A percentile compares a stretch with the other conserved stretches of the same genome.
phyloP scores from a whole-genome alignment of 2,329 filamentous ascomycete genomes.

The Talaromyces pinophilus region DNA sequence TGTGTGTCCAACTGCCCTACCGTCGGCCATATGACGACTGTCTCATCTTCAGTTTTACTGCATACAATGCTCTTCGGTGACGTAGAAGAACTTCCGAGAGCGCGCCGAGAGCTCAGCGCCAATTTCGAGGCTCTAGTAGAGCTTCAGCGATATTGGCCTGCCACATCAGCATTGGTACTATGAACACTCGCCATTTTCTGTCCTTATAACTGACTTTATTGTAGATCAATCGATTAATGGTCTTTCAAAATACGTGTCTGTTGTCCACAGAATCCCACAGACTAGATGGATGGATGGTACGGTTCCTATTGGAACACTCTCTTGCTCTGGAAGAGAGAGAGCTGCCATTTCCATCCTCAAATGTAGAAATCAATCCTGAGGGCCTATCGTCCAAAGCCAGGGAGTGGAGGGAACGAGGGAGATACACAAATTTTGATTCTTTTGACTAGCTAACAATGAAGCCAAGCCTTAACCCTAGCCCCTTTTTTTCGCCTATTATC shows the following conservation, averaged over 20 bases:
- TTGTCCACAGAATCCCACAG: slow-evolving; percentile 5
- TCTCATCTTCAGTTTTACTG: slow-evolving; percentile 2
- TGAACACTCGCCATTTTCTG: background rate
- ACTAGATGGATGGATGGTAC: slow-evolving; percentile 13
- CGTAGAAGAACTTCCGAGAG: background rate
- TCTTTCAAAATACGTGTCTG: background rate
- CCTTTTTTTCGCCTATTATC: no score
- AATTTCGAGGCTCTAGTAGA: slow-evolving; percentile 11
- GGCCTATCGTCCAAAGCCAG: background rate
- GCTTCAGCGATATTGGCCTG: background rate
- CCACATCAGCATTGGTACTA: background rate
- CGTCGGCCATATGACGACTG: background rate
- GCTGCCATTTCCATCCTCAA: background rate
- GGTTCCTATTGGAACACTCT: background rate
- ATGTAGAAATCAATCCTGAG: background rate
- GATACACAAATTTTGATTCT: background rate
- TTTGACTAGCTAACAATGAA: background rate
- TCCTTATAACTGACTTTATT: background rate
- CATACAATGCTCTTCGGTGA: slow-evolving; percentile 3
- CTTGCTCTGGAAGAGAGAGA: slow-evolving; percentile 1
- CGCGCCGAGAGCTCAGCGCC: background rate
- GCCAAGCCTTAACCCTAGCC: no score
- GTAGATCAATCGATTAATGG: slow-evolving; percentile 7
- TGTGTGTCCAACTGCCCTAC: slow-evolving; percentile 4
- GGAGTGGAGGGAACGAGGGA: background rate